These are phyloP conservation scores for Primulina huaijiensis DNA, from an alignment of 257 asterid species.

Conservation along the genomic window DNA sequence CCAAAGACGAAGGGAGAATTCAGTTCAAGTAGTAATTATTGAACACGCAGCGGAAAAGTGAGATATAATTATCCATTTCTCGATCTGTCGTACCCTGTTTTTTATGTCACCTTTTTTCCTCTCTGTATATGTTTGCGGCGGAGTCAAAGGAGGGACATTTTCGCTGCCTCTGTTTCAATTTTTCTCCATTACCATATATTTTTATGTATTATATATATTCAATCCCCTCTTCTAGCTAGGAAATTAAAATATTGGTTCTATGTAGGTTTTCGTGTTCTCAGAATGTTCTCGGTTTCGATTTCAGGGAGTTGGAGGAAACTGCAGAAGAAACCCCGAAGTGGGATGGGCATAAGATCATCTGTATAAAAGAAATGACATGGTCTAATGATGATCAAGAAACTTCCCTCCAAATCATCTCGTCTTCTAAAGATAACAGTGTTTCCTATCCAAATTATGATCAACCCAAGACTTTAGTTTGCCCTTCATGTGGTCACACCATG, in stretches of 20 bases:
- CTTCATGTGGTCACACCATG: conserved; percentile 47
- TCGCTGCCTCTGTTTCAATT: neutral
- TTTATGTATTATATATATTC: neutral
- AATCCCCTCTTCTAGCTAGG: neutral
- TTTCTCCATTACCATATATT: neutral
- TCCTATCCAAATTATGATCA: conserved; percentile 28
- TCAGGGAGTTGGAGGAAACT: conserved; percentile 25
- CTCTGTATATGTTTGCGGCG: neutral
- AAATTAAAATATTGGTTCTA: neutral
- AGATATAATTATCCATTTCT: no score
- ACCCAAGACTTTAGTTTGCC: conserved; percentile 32
- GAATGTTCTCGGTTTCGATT: conserved; percentile 13
- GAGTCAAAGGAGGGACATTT: neutral
- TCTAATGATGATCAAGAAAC: conserved; percentile 29
- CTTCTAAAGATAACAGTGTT: conserved; percentile 24
- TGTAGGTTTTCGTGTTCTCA: neutral
- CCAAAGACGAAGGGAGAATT: conserved; percentile 21
- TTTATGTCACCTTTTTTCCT: neutral
- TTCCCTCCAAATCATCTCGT: conserved; percentile 41
- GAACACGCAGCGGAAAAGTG: neutral
- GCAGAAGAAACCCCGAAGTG: conserved; percentile 32
- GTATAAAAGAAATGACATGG: conserved; percentile 61
- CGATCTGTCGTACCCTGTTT: no score
- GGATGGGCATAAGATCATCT: conserved; percentile 44
- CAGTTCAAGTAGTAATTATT: conserved; percentile 5